phyloP scores from a whole-genome alignment of 768 basidiomycete species.

The Leucosporidium creatinivorum region DNA sequence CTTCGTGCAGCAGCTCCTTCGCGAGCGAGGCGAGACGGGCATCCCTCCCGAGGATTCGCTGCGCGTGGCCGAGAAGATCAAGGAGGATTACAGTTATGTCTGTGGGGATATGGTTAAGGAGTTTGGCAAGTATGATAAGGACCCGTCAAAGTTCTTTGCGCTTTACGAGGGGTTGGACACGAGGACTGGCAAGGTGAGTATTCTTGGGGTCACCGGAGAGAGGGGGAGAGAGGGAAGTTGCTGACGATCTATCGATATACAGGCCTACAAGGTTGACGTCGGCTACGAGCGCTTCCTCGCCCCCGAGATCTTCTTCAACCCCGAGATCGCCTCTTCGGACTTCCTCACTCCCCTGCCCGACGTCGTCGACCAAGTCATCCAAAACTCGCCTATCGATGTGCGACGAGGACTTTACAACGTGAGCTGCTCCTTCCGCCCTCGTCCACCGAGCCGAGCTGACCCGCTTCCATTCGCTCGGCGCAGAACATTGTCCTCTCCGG shows the following conservation, averaged over 20 bases:
- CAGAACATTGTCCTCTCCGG: conserved; percentile 96
- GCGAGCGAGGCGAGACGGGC: conserved; percentile 86
- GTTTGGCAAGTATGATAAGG: conserved; percentile 94
- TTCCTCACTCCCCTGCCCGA: conserved; percentile 93
- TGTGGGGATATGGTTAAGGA: conserved; percentile 99
- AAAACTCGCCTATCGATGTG: conserved; percentile 92
- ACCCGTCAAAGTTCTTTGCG: conserved; percentile 90
- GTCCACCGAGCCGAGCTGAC: background rate
- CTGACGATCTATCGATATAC: conserved; percentile 5
- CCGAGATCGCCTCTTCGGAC: conserved; percentile 95
- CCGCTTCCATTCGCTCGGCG: background rate
- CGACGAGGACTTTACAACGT: conserved; percentile 94
- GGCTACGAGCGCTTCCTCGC: conserved; percentile 99
- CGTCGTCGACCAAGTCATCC: conserved; percentile 92
- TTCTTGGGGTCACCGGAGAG: background rate
- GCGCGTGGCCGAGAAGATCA: conserved; percentile 82
- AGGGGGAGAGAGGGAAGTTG: conserved; percentile 20
- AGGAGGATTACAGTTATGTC: conserved; percentile 96
- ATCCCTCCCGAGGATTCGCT: conserved; percentile 91
- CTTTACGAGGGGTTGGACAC: conserved; percentile 87
- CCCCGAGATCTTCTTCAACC: conserved; percentile 99
- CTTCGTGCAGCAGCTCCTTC: conserved; percentile 89
- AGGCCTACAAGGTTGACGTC: conserved; percentile 92
- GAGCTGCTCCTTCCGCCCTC: conserved; percentile 7
- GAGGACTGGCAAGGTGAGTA: conserved; percentile 76